Percentiles rank a stretch among this genome's conserved stretches.
These are phyloP conservation scores for Pseudogymnoascus sp. DNA, from an alignment of 2,329 filamentous ascomycete genomes.

Conservation along the genomic window DNA sequence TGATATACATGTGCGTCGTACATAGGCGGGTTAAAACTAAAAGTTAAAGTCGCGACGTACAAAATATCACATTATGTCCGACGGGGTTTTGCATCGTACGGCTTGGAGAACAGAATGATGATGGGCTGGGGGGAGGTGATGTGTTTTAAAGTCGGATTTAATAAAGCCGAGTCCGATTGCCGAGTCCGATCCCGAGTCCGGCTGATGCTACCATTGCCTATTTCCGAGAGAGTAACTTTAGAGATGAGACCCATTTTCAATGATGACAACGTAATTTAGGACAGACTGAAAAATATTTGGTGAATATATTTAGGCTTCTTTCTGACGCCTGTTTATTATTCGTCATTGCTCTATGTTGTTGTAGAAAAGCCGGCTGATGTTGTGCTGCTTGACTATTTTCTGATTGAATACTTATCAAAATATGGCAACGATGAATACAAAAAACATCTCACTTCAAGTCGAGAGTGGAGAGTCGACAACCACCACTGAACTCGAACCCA, in stretches of 20 bases:
- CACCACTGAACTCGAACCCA: not conserved
- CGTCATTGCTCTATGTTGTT: not conserved
- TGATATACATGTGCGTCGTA: not conserved
- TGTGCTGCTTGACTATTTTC: not conserved
- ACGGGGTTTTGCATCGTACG: not conserved
- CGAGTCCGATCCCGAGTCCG: conserved; percentile 13
- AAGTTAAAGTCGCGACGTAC: conserved; percentile 18
- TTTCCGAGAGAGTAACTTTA: no score
- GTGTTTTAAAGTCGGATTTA: conserved; percentile 1
- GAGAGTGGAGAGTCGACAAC: no score
- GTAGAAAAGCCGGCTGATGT: no score
- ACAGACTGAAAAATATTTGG: not conserved
- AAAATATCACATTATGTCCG: conserved; percentile 1
- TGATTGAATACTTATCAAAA: not conserved
- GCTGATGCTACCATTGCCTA: not conserved
- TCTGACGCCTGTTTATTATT: not conserved
- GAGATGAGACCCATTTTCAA: not conserved
- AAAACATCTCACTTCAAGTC: not conserved
- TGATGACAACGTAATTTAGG: not conserved
- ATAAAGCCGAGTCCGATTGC: conserved; percentile 21
- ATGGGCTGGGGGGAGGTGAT: not conserved
- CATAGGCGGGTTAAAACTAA: not conserved
- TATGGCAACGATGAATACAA: not conserved
- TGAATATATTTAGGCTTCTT: not conserved
- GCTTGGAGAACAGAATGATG: not conserved